Evolutionary conservation across 257 asterid genomes (phyloP).

Genomic region (Linaria vulgaris): DNA sequence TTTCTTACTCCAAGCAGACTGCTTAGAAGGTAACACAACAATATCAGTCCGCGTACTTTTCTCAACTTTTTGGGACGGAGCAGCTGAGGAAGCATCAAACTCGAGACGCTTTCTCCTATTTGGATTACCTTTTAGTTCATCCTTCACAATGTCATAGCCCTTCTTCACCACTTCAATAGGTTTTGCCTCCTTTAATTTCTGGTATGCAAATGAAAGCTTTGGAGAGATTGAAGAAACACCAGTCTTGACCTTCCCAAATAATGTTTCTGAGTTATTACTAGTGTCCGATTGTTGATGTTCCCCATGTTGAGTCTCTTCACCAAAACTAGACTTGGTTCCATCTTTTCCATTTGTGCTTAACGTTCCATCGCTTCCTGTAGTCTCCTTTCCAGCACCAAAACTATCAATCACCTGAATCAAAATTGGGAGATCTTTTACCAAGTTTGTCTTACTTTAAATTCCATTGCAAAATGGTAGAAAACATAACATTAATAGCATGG

Average conservation of each 20-base stretch:
- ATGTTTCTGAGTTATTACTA: conserved; percentile 47
- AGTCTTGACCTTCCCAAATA: conserved; percentile 64
- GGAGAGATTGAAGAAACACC: conserved; percentile 60
- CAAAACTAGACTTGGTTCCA: conserved; percentile 41
- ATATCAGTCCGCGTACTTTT: conserved; percentile 77
- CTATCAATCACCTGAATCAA: conserved; percentile 67
- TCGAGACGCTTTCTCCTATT: conserved; percentile 79
- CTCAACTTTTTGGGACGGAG: conserved; percentile 54
- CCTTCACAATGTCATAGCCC: conserved; percentile 68
- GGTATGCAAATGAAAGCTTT: conserved; percentile 60
- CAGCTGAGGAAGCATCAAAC: conserved; percentile 45
- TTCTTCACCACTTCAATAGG: conserved; percentile 81
- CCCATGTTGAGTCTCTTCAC: conserved; percentile 58
- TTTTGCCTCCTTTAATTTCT: conserved; percentile 74
- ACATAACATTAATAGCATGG: conserved; percentile 2
- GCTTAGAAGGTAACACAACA: conserved; percentile 67
- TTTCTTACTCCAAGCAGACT: conserved; percentile 77
- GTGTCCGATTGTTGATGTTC: conserved; percentile 62
- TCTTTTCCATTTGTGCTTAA: conserved; percentile 36
- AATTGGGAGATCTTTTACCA: conserved; percentile 16
- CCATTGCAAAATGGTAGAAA: not conserved
- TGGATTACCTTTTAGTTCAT: conserved; percentile 82
- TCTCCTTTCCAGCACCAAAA: conserved; percentile 70
- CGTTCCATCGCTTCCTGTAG: conserved; percentile 41
- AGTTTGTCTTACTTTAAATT: not conserved